A percentile compares a stretch with the other conserved stretches of the same genome.
phyloP scores from a whole-genome alignment of 2,329 filamentous ascomycete species.

The Pseudogymnoascus sp. region DNA sequence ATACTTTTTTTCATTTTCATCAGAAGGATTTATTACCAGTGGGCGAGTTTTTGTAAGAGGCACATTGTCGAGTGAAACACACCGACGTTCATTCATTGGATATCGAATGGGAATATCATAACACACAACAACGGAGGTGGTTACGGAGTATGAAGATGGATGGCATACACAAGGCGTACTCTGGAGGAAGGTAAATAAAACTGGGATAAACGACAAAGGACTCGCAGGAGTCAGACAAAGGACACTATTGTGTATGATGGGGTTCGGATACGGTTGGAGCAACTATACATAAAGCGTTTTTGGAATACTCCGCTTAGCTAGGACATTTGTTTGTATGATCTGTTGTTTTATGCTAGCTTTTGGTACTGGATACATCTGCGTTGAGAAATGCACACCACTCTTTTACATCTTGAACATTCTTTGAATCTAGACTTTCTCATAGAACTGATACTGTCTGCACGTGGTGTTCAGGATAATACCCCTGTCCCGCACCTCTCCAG shows the following conservation, averaged over 20 bases:
- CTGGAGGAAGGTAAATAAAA: slow-evolving; percentile 7
- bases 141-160: slow-evolving; percentile 6
- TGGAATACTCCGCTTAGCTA: background rate
- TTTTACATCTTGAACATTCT: background rate
- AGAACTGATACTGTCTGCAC: background rate
- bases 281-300: background rate
- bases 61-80: background rate
- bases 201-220: background rate
- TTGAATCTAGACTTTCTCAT: background rate
- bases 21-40: background rate
- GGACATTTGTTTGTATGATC: background rate
- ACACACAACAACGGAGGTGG: background rate
- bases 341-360: background rate
- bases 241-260: slow-evolving; percentile 8
- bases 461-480: background rate
- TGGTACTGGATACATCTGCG: background rate
- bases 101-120: background rate
- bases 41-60: background rate
- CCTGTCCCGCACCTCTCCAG: background rate
- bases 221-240: slow-evolving; percentile 6
- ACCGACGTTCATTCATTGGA: background rate
- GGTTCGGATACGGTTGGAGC: background rate
- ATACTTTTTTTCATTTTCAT: background rate
- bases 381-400: background rate
- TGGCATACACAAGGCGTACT: slow-evolving; percentile 8